Base-by-base conservation (phyloP, 257 asterid species). In the Rehmannia glutinosa region DNA sequence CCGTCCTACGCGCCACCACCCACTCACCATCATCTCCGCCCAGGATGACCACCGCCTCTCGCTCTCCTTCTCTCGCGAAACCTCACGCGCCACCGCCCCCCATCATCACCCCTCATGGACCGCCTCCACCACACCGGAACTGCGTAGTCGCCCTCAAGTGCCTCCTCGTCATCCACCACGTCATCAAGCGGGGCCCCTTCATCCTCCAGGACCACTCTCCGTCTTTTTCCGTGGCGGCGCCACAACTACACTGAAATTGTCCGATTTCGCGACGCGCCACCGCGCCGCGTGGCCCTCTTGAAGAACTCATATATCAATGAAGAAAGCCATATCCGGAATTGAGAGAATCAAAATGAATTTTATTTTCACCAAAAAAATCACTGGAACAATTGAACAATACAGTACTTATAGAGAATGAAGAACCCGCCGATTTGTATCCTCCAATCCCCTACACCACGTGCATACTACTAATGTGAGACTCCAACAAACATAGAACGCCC, bases 201-300 rank as follows among this genome's bases (percentile, higher is more conserved):
- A 89, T 91, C 36, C 84, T 91, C 16, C 96, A 87, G 24, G 98
- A 91, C 23, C 98, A 87, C 90, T 89, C 71, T 82, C 95, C 0
- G 42, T 83, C 2, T 82, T 85, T 12, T 96, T 96, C 1, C 28
- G 85, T 16, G 7, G 51, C 71, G 96, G 97, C 38, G 96, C 0
- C 75, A 72, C 33, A 91, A 88, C 50, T 76, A 86, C 74, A n/a
- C 85, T 91, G 1, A 91, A 91, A 13, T 87, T 86, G 16, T 86
- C 97, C 8, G 56, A 73, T n/a, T n/a, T n/a, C n/a, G n/a, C n/a
- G n/a, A n/a, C n/a, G n/a, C n/a, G n/a, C n/a, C n/a, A n/a, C n/a
- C n/a, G n/a, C n/a, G n/a, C n/a, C n/a, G n/a, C n/a, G n/a, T n/a
- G n/a, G n/a, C n/a, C n/a, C n/a, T n/a, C n/a, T n/a, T n/a, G n/a